phyloP scores from a whole-genome alignment of 495 filamentous ascomycete genomes.

The Neurospora sp. region DNA sequence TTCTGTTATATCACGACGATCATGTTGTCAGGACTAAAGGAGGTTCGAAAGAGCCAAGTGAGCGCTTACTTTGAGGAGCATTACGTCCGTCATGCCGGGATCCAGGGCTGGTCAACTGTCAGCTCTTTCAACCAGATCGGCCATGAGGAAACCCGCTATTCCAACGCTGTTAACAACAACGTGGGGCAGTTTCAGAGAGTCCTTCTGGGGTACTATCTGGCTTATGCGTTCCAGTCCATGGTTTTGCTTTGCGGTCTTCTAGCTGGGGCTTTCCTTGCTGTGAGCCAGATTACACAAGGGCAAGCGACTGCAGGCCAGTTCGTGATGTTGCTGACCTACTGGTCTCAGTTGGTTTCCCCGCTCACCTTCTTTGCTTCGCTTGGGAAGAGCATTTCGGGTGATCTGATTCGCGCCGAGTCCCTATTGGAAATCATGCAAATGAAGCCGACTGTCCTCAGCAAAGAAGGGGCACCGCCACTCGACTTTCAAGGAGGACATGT shows the following conservation, averaged over 20 bases:
- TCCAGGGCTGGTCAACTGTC: slow-evolving; percentile 61
- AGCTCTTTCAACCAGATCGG: slow-evolving; percentile 60
- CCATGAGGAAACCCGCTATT: slow-evolving; percentile 55
- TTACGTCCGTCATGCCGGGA: slow-evolving; percentile 51
- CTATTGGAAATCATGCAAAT: slow-evolving; percentile 62
- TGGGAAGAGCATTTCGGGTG: slow-evolving; percentile 46
- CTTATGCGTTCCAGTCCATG: slow-evolving; percentile 45
- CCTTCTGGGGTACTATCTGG: slow-evolving; percentile 30
- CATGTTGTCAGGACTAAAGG: slow-evolving; percentile 35
- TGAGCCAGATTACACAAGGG: slow-evolving; percentile 51
- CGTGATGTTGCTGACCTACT: slow-evolving; percentile 62
- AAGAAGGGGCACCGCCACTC: slow-evolving; percentile 44
- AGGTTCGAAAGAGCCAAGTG: slow-evolving; percentile 22
- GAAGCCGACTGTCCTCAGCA: slow-evolving; percentile 51
- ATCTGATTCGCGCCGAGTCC: slow-evolving; percentile 61
- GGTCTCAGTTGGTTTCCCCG: slow-evolving; percentile 52
- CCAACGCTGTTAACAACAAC: slow-evolving; percentile 34
- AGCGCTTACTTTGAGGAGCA: slow-evolving; percentile 43
- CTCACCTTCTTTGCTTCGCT: slow-evolving; percentile 54
- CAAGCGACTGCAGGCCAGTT: slow-evolving; percentile 56
- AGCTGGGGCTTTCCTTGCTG: slow-evolving; percentile 54
- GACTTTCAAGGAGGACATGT: slow-evolving; percentile 50
- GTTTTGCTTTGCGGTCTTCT: slow-evolving; percentile 55
- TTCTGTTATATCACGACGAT: slow-evolving; percentile 55
- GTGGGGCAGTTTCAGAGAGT: slow-evolving; percentile 30